A percentile compares a stretch with the other conserved stretches of the same genome.
phyloP scores from a whole-genome alignment of 192 early-diverging fungal genomes.

The Funneliformis geosporum region DNA sequence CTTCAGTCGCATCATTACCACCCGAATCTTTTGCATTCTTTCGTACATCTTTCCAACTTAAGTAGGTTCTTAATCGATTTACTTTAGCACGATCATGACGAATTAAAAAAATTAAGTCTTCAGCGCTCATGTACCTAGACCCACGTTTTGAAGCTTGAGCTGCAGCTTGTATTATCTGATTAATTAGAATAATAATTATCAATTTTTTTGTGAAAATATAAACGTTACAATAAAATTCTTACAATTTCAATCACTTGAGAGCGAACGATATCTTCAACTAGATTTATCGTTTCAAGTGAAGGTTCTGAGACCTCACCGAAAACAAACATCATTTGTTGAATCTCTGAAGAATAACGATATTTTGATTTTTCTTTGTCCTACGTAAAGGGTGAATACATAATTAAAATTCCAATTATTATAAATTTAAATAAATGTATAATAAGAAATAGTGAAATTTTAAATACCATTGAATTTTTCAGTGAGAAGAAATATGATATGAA shows the following conservation, averaged over 20 bases:
- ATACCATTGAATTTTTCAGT: too few species aligned
- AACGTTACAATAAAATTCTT: constrained; percentile 26
- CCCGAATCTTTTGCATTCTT: constrained; percentile 86
- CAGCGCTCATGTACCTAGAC: constrained; percentile 77
- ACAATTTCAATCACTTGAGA: constrained; percentile 95
- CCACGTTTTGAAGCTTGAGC: constrained; percentile 79
- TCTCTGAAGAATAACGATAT: constrained; percentile 72
- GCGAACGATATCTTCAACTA: constrained; percentile 95
- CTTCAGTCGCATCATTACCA: constrained; percentile 54
- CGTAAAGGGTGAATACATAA: not conserved
- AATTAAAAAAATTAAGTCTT: constrained; percentile 97
- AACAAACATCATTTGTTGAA: constrained; percentile 99
- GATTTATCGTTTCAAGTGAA: constrained; percentile 78
- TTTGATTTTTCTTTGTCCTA: constrained; percentile 48
- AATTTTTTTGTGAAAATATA: not conserved
- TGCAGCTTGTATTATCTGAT: constrained; percentile 81
- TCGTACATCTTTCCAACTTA: constrained; percentile 96
- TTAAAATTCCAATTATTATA: constrained; percentile 41
- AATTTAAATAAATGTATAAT: too few species aligned
- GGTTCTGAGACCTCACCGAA: constrained; percentile 94
- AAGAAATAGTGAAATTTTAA: too few species aligned
- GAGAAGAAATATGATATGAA: too few species aligned
- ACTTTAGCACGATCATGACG: constrained; percentile 94
- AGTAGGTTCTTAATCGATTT: constrained; percentile 84
- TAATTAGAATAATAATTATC: not conserved